These are phyloP conservation scores for Cupressus sempervirens DNA, from an alignment of 75 land plant species.

Conservation along the genomic window DNA sequence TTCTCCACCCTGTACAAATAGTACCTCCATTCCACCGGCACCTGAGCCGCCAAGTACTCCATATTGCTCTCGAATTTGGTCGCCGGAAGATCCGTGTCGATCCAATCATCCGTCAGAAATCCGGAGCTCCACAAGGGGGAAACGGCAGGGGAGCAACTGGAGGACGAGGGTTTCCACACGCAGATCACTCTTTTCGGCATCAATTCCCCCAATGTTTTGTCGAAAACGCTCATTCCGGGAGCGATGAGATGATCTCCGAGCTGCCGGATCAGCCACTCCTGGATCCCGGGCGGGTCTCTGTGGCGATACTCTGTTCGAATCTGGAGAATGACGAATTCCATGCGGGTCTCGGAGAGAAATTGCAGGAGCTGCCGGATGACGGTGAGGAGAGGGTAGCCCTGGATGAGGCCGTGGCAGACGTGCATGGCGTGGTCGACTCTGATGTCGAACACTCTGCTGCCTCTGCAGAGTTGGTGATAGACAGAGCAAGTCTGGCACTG, in stretches of 20 bases:
- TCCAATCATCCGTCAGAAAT: slow-evolving; percentile 32
- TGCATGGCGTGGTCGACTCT: slow-evolving; percentile 17
- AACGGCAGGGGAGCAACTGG: slow-evolving; percentile 14
- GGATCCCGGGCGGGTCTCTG: slow-evolving; percentile 25
- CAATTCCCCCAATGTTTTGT: slow-evolving; percentile 18
- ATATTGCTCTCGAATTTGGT: slow-evolving; percentile 34
- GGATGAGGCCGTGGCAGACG: slow-evolving; percentile 32
- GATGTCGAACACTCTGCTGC: slow-evolving; percentile 31
- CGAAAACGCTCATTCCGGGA: slow-evolving; percentile 15
- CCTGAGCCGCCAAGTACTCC: slow-evolving; percentile 22
- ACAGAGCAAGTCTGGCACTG: slow-evolving; percentile 36
- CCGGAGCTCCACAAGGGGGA: slow-evolving; percentile 30
- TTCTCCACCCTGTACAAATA: slow-evolving; percentile 41
- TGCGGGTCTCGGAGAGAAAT: slow-evolving; percentile 27
- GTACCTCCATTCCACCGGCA: slow-evolving; percentile 8
- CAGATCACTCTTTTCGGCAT: slow-evolving; percentile 35
- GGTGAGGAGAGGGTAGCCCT: slow-evolving; percentile 18
- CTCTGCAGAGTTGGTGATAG: slow-evolving; percentile 26
- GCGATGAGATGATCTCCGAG: slow-evolving; percentile 23
- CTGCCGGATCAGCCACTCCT: slow-evolving; percentile 27
- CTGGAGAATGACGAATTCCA: slow-evolving; percentile 39
- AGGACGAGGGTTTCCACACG: slow-evolving; percentile 25
- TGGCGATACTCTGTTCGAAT: slow-evolving; percentile 35
- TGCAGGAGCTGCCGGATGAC: slow-evolving; percentile 22
- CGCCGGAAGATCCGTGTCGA: slow-evolving; percentile 38